Evolutionary conservation across 2,329 filamentous ascomycete species (phyloP), one percentile per base, ranked within the genome.

Genomic region (Hymenoscyphus repandus): DNA sequence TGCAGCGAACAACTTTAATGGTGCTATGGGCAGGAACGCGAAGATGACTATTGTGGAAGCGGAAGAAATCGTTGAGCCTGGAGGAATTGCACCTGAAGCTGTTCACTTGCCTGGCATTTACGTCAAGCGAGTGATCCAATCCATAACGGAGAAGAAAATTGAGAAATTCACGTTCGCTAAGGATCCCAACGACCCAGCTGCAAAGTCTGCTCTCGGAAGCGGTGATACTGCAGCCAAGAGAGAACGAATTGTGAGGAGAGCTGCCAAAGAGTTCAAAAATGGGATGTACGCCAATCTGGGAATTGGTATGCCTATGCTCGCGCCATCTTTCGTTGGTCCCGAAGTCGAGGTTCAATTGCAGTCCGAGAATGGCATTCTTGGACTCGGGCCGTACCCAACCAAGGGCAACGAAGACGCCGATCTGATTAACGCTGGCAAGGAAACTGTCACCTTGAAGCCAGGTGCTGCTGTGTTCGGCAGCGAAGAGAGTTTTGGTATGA

Each of bases 201-300:
- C 60, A 13, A 65, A 65, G 50, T 58, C 58, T 5, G 64, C 62
- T 1, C 58, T 68, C 5, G 65, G 65, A 50, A 64, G 55, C 50
- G 65, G 65, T 11, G 64, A 63, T 6, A 64, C 62, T 5, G 64
- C 62, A 10, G 81, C 79, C 64, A 90, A 90, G 76, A 82, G 90
- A 53, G 89, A 95, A 72, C 81, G 86, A 54, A 96, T 95, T 67
- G 89, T 95, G 42, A 81, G 82, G 58, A 79, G 90, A 52, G 90
- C 90, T 0, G 88, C 90, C 44, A 91, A 91, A 75, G 90, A 95
- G 72, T 91, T 95, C 73, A 88, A 92, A 78, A 91, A 95, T 69
- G 90, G 90, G 71, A 93, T 93, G 88, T 95, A 95, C 69, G 90
- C 89, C 63, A 95, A 95, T 71, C 72, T 95, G 51, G 90, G 90